A percentile compares a stretch with the other conserved stretches of the same genome.
These are phyloP conservation scores for Microdochium nivale DNA, from an alignment of 2,329 filamentous ascomycete genomes.

Conservation along the genomic window DNA sequence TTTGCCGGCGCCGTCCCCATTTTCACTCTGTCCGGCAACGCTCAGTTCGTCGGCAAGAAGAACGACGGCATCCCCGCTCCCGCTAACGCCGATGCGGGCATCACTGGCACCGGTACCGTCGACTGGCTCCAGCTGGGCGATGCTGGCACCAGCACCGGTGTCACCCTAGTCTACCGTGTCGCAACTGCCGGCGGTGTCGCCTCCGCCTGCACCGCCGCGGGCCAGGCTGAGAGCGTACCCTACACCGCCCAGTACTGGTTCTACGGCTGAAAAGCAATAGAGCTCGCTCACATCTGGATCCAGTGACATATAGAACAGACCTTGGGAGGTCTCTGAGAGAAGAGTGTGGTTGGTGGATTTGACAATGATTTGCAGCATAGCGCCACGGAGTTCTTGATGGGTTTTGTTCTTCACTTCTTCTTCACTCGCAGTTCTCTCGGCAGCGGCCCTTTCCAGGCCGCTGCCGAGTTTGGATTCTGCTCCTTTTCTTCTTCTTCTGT, in stretches of 20 bases:
- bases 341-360: background rate
- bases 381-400: background rate
- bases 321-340: background rate
- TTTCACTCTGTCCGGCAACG: conserved; percentile 43
- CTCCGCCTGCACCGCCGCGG: conserved; percentile 29
- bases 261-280: conserved; percentile 28
- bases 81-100: conserved; percentile 31
- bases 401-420: background rate
- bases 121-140: conserved; percentile 43
- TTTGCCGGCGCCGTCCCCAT: conserved; percentile 49
- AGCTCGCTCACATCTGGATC: background rate
- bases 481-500: background rate
- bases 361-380: background rate
- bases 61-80: conserved; percentile 43
- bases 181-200: conserved; percentile 41
- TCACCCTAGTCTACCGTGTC: conserved; percentile 43
- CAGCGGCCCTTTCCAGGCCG: no score
- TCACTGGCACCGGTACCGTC: conserved; percentile 41
- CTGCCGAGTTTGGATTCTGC: background rate
- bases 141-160: conserved; percentile 26
- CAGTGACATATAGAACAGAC: background rate
- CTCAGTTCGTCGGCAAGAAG: conserved; percentile 39
- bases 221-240: conserved; percentile 39
- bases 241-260: conserved; percentile 54
- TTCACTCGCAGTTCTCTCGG: background rate